Base-by-base conservation (phyloP, 495 filamentous ascomycete species). In the Xylaria castorea region DNA sequence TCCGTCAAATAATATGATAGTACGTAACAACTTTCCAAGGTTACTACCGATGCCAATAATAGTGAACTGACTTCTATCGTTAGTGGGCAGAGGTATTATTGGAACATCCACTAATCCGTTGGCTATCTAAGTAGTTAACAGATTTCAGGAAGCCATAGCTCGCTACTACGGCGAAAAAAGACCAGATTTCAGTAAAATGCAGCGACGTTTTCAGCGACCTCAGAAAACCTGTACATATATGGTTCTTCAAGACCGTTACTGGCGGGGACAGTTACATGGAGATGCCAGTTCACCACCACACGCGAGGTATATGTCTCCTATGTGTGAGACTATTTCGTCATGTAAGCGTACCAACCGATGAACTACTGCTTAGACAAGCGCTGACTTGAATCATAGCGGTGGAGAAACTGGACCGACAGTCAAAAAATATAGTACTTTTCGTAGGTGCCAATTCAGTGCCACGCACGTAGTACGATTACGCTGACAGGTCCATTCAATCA, bases 401-500 rank as follows among this genome's bases (percentile, higher is more conserved):
- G 9, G 62, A 77, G 0, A 63, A 75, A 5, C 38, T 11, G 14
- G 79, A 81, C 2, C 11, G 66, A 16, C 73, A 75, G 9, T 78
- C 79, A 0, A 78, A 75, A 27, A 84, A 84, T 12, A 74, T 85
- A 40, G 81, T 81, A 1, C 75, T 84, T 0, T 85, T 83, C 58
- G 82, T 82, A 61, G 27, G 81, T 79, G 16, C 2, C 48, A 6
- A 20, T 20, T 16, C 5, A 18, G 0, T 57, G 14, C 22, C 22
- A 30, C 2, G 8, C 50, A 20, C 9, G 9, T 12, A 30, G 0
- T 3, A 27, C n/a, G n/a, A 57, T 5, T 18, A 18, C 14, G 16
- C 55, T 58, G 16, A 58, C 55, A 34, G 2, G 5, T 34, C 4
- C 14, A 20, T 58, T 8, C 1, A 34, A 9, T 6, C 0, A 38